A percentile compares a stretch with the other conserved stretches of the same genome.
phyloP scores from a whole-genome alignment of 345 rosid genomes.

The Citrus medica region DNA sequence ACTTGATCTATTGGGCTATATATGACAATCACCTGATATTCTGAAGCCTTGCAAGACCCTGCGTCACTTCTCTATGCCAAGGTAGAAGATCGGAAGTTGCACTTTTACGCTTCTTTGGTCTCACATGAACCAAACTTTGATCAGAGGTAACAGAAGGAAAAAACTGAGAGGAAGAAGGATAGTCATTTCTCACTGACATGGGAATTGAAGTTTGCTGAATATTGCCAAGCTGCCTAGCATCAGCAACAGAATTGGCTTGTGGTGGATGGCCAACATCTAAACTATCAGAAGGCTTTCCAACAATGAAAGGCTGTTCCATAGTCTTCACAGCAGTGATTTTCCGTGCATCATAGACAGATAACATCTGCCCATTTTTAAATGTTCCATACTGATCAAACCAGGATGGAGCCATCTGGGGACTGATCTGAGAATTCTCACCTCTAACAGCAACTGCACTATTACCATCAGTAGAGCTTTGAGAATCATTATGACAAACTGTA shows the following conservation, averaged over 20 bases:
- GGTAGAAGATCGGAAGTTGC: conserved; percentile 47
- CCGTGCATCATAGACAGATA: conserved; percentile 38
- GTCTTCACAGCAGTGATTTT: conserved; percentile 32
- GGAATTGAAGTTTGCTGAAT: conserved; percentile 27
- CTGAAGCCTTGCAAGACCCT: conserved; percentile 42
- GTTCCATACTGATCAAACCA: conserved; percentile 75
- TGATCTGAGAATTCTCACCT: conserved; percentile 52
- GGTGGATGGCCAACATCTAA: conserved; percentile 27
- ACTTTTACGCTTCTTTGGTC: conserved; percentile 68
- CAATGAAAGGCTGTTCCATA: conserved; percentile 38
- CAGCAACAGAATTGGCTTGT: conserved; percentile 35
- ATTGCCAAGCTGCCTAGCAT: conserved; percentile 28
- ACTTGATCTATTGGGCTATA: not conserved
- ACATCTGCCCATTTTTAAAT: conserved; percentile 62
- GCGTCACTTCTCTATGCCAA: conserved; percentile 64
- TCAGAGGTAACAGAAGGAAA: conserved; percentile 36
- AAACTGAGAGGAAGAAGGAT: conserved; percentile 31
- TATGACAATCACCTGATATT: conserved; percentile 54
- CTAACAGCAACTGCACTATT: conserved; percentile 34
- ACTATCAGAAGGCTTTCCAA: conserved; percentile 45
- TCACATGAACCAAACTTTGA: conserved; percentile 24
- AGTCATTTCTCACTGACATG: conserved; percentile 32
- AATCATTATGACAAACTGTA: conserved; percentile 32
- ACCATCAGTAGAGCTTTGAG: conserved; percentile 31
- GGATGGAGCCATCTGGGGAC: conserved; percentile 75